Evolutionary conservation across 2,329 filamentous ascomycete genomes (phyloP), one percentile per base, ranked within the genome.

Genomic region (Diaporthe vexans): DNA sequence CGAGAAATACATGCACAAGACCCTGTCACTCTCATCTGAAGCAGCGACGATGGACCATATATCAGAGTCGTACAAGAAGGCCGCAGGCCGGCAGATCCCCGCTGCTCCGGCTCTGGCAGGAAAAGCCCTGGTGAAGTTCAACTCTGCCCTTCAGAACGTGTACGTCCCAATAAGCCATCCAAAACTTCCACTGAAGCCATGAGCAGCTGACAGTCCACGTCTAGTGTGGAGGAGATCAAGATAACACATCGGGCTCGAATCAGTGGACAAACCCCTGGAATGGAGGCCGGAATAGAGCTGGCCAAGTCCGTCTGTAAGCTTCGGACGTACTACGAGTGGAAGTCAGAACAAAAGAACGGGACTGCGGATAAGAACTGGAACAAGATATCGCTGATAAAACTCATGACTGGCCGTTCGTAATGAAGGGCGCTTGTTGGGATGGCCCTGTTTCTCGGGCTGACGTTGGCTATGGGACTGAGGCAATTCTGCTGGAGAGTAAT

Each of bases 41-140:
- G 63, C 63, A 11, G 63, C 46, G 6, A 67, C 63, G 13, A 67
- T 67, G 63, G 63, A 67, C 1, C 6, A 52, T 1, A 67, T 67
- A 33, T 67, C 63, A 1, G 46, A 52, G 9, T 52, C 63, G 2
- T 37, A 67, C 46, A 52, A 52, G 24, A 67, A 13, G 37, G 63
- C 63, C 2, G 54, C 63, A 1, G 63, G 63, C 11, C 46, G n/a
- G 5, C 63, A 46, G 17, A 67, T 67, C 21, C 63, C 63, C n/a
- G 63, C 63, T 8, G 46, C n/a, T 26, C 63, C 63, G 26, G 15
- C 29, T 7, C 1, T 67, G 46, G 46, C 7, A 3, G 63, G 63
- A 0, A 67, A 52, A 19, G 33, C n/a, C 0, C n/a, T 67, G 29
- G 46, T 67, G 8, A 67, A 67, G 11, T 5, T 67, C 13, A 67